These are phyloP conservation scores for Penicillium frequentans DNA, from an alignment of 2,329 filamentous ascomycete species.

Conservation along the genomic window DNA sequence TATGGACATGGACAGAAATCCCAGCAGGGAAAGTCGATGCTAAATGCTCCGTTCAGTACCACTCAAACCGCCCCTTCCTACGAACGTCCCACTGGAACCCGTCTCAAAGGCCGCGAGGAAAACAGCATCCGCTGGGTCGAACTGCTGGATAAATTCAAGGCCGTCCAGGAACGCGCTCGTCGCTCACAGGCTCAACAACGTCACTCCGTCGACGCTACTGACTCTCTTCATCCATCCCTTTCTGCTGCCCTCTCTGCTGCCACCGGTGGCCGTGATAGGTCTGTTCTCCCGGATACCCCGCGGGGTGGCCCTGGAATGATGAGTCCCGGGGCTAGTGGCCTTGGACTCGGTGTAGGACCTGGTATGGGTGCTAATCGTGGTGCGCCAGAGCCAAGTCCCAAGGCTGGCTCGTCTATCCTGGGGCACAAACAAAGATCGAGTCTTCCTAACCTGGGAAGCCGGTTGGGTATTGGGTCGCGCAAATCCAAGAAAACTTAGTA, in stretches of 20 bases:
- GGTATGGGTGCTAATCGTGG: conserved; percentile 39
- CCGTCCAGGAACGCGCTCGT: conserved; percentile 82
- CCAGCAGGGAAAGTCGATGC: conserved; percentile 18
- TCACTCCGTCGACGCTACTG: conserved; percentile 50
- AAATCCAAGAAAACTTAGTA: conserved; percentile 43
- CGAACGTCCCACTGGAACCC: conserved; percentile 65
- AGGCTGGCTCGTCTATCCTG: conserved; percentile 24
- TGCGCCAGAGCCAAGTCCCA: conserved; percentile 11
- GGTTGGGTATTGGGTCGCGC: conserved; percentile 69
- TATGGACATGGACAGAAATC: conserved; percentile 53
- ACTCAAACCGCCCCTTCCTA: conserved; percentile 50
- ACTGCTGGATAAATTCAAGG: conserved; percentile 89
- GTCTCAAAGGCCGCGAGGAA: conserved; percentile 80
- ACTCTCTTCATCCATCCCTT: conserved; percentile 46
- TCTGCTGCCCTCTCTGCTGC: conserved; percentile 33
- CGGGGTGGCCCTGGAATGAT: conserved; percentile 24
- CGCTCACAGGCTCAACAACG: conserved; percentile 59
- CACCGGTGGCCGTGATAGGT: conserved; percentile 32
- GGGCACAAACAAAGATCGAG: conserved; percentile 61
- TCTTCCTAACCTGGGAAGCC: conserved; percentile 64
- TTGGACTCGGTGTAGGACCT: conserved; percentile 17
- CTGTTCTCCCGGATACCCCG: conserved; percentile 33
- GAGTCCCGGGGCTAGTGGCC: conserved; percentile 45
- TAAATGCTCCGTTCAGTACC: conserved; percentile 14
- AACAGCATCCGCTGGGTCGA: conserved; percentile 87